These are phyloP conservation scores for Backusella westeae DNA, from an alignment of 192 early-diverging fungal genomes.

Conservation along the genomic window DNA sequence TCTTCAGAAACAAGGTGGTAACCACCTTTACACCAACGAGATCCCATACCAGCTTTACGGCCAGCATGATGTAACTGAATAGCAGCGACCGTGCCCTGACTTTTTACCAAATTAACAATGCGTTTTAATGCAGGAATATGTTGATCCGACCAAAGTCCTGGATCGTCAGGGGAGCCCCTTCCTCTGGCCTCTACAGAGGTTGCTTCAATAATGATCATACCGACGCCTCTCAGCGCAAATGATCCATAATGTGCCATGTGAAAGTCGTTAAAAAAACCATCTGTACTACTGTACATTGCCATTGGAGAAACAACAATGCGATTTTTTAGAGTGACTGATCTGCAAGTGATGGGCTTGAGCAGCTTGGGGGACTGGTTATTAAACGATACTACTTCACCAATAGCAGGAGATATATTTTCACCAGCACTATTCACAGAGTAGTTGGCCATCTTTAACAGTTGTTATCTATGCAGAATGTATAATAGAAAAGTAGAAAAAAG, in stretches of 20 bases:
- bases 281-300: slow-evolving; percentile 74
- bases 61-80: slow-evolving; percentile 88
- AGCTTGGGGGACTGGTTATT: slow-evolving; percentile 29
- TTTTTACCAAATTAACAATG: slow-evolving; percentile 64
- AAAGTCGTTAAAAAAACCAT: slow-evolving; percentile 69
- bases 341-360: slow-evolving; percentile 69
- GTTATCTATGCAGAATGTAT: not conserved
- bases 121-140: slow-evolving; percentile 62
- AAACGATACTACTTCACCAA: not conserved
- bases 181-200: slow-evolving; percentile 73
- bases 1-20: slow-evolving; percentile 16
- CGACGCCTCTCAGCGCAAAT: slow-evolving; percentile 74
- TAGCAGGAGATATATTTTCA: not conserved
- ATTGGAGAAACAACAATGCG: slow-evolving; percentile 83
- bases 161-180: slow-evolving; percentile 67
- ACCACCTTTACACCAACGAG: slow-evolving; percentile 5
- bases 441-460: not conserved
- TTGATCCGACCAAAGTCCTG: slow-evolving; percentile 82
- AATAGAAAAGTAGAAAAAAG: not conserved
- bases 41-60: slow-evolving; percentile 54
- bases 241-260: slow-evolving; percentile 64
- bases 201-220: slow-evolving; percentile 79
- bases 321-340: slow-evolving; percentile 71
- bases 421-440: not conserved
- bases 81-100: slow-evolving; percentile 53